Conservation (phyloP, 2,329 filamentous ascomycete genomes). For the Gremmenia infestans region DNA sequence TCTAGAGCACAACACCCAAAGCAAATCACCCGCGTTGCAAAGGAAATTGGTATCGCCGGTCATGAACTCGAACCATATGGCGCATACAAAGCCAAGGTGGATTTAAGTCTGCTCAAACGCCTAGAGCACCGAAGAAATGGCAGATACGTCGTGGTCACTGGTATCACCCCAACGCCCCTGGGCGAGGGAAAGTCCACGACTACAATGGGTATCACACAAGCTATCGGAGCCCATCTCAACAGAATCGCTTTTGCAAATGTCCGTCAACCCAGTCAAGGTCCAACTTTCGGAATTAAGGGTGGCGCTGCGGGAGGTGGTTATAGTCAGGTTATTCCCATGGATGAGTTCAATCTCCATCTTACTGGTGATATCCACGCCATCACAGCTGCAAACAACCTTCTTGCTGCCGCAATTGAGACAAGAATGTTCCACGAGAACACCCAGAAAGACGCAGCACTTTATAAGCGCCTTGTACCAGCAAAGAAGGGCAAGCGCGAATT, state of each 20-base stretch:
- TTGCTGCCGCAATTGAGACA: constrained; percentile 94
- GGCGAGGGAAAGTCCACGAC: constrained; percentile 98
- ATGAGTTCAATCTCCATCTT: constrained; percentile 97
- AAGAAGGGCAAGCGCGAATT: constrained; percentile 91
- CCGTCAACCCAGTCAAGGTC: constrained; percentile 91
- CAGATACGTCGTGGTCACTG: constrained; percentile 86
- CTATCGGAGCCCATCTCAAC: constrained; percentile 81
- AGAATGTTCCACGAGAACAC: constrained; percentile 98
- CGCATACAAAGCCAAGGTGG: constrained; percentile 92
- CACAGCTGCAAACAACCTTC: constrained; percentile 91
- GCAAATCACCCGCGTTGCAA: constrained; percentile 76
- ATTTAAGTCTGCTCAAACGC: constrained; percentile 73
- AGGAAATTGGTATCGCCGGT: constrained; percentile 81
- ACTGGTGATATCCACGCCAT: constrained; percentile 98
- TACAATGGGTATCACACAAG: constrained; percentile 91
- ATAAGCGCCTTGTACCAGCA: constrained; percentile 76
- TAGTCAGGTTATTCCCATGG: constrained; percentile 99
- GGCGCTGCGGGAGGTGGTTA: constrained; percentile 96
- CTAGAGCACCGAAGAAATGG: constrained; percentile 84
- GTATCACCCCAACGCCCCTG: constrained; percentile 93
- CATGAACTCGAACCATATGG: constrained; percentile 93
- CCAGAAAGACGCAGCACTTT: constrained; percentile 85
- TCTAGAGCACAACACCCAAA: constrained; percentile 90
- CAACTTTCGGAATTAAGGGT: constrained; percentile 98
- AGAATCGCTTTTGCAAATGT: constrained; percentile 94